phyloP scores from a whole-genome alignment of 1,139 yeast genomes.

The Geotrichum australiense region DNA sequence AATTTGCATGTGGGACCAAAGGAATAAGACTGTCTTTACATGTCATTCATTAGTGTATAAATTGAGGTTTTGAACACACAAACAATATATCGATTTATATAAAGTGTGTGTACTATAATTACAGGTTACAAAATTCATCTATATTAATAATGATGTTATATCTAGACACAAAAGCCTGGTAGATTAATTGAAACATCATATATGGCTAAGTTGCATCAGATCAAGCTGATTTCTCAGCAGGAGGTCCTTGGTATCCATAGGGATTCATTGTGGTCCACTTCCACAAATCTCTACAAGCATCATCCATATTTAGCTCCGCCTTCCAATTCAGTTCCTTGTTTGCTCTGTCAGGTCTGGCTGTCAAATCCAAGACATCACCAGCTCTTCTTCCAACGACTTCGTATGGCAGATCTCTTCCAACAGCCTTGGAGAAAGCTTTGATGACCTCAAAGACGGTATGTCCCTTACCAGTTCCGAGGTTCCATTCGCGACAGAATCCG shows the following conservation, averaged over 20 bases:
- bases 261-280: constrained; percentile 70
- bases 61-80: too few species aligned
- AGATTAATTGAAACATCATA: too few species aligned
- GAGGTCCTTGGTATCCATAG: constrained; percentile 43
- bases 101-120: too few species aligned
- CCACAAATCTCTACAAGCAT: constrained; percentile 73
- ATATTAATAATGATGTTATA: too few species aligned
- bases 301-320: constrained; percentile 49
- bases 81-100: too few species aligned
- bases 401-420: constrained; percentile 60
- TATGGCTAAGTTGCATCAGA: too few species aligned
- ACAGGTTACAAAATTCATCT: too few species aligned
- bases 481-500: constrained; percentile 72
- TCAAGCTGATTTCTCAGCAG: constrained; percentile 2
- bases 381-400: constrained; percentile 60
- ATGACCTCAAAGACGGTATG: constrained; percentile 70
- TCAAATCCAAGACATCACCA: constrained; percentile 74
- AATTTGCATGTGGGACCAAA: too few species aligned
- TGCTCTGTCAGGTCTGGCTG: constrained; percentile 67
- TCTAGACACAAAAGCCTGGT: too few species aligned
- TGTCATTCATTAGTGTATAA: too few species aligned
- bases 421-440: constrained; percentile 58
- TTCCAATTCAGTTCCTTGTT: constrained; percentile 59
- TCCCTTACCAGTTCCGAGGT: constrained; percentile 76
- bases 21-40: too few species aligned